Conservation (phyloP, 2,329 filamentous ascomycete genomes). For the Apiospora pterosperma region DNA sequence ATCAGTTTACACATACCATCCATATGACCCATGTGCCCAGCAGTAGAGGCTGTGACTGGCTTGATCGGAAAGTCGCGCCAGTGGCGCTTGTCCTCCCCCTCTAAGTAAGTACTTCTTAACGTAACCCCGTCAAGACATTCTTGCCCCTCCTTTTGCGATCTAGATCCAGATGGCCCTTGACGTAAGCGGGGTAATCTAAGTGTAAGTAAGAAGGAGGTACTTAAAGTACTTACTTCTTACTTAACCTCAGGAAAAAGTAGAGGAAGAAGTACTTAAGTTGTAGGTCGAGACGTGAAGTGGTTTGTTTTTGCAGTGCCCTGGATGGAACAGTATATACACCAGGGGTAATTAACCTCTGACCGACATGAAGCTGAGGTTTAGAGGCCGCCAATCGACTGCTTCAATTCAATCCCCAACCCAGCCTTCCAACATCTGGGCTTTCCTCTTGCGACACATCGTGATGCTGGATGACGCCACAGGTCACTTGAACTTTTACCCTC, state of each 20-base stretch:
- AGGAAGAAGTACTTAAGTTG: too few relatives aligned
- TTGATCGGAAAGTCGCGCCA: background rate
- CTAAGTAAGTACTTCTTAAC: too few relatives aligned
- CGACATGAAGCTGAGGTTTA: background rate
- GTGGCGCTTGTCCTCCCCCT: too few relatives aligned
- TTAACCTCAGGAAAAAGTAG: too few relatives aligned
- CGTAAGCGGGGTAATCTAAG: constrained; percentile 8
- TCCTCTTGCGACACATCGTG: background rate
- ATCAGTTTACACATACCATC: background rate
- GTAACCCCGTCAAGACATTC: background rate
- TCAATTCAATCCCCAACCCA: background rate
- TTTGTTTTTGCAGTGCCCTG: too few relatives aligned
- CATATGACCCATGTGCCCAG: background rate
- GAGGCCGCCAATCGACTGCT: constrained; percentile 6
- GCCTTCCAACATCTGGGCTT: background rate
- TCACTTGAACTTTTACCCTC: too few relatives aligned
- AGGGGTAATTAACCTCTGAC: constrained; percentile 3
- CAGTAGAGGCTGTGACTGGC: background rate
- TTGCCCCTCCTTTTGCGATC: background rate
- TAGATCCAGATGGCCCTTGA: background rate
- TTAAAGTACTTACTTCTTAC: too few relatives aligned
- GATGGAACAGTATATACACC: too few relatives aligned
- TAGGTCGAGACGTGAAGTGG: too few relatives aligned
- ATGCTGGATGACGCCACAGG: constrained; percentile 9
- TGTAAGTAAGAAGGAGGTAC: too few relatives aligned